These are phyloP conservation scores for Bipolaris oryzae DNA, from an alignment of 2,329 filamentous ascomycete genomes.

Conservation along the genomic window DNA sequence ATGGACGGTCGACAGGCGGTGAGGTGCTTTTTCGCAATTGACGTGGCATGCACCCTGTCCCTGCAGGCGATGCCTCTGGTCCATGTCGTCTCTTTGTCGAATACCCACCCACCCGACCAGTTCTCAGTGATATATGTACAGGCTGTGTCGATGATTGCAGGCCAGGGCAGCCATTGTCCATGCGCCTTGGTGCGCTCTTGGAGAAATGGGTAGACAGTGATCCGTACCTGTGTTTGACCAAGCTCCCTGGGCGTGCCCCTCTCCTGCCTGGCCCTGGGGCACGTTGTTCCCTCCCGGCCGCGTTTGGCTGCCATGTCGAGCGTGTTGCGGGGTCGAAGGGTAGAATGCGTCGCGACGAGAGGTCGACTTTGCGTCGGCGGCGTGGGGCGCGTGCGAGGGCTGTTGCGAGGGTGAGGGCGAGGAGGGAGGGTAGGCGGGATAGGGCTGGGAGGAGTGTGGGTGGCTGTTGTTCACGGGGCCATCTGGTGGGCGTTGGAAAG, in stretches of 20 bases:
- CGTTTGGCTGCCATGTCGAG: slow-evolving; percentile 51
- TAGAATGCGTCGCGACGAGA: slow-evolving; percentile 56
- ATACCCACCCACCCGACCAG: slow-evolving; percentile 9
- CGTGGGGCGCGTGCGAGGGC: slow-evolving; percentile 53
- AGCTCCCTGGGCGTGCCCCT: slow-evolving; percentile 42
- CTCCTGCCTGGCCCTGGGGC: slow-evolving; percentile 31
- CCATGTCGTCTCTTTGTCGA: slow-evolving; percentile 12
- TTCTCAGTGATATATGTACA: not conserved
- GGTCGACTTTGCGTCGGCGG: slow-evolving; percentile 54
- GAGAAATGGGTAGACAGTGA: slow-evolving; percentile 6
- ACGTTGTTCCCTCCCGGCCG: slow-evolving; percentile 38
- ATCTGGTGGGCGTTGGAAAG: slow-evolving; percentile 48
- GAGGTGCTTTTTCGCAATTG: slow-evolving; percentile 21
- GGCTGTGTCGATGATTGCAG: not conserved
- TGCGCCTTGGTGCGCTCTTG: slow-evolving; percentile 1
- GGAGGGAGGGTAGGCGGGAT: slow-evolving; percentile 45
- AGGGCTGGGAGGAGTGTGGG: slow-evolving; percentile 29
- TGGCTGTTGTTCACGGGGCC: slow-evolving; percentile 61
- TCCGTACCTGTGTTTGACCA: slow-evolving; percentile 50
- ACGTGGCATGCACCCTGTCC: slow-evolving; percentile 18
- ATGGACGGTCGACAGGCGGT: slow-evolving; percentile 5
- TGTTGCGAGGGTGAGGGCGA: slow-evolving; percentile 42
- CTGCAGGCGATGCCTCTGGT: slow-evolving; percentile 17
- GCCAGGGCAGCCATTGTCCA: not conserved
- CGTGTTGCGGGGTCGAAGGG: slow-evolving; percentile 44